Evolutionary conservation across 768 basidiomycete species (phyloP).

Genomic region (Chalciporus sphaerocephalus): DNA sequence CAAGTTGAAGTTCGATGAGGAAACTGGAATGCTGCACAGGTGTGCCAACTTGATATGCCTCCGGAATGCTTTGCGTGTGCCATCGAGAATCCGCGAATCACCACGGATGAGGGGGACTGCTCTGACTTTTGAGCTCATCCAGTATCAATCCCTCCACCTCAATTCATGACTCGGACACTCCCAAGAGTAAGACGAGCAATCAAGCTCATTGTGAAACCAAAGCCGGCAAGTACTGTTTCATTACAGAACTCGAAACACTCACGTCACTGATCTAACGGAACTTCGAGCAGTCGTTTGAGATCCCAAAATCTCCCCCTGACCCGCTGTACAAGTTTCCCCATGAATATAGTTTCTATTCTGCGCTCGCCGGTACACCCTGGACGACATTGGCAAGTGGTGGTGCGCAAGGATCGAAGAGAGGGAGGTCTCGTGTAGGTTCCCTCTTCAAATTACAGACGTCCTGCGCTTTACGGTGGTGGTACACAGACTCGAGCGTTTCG

Average conservation of each 20-base stretch:
- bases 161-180: constrained; percentile 11
- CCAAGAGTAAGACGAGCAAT: constrained; percentile 14
- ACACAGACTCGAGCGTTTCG: constrained; percentile 1
- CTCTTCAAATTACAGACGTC: background rate
- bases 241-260: background rate
- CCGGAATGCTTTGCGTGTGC: too few relatives aligned
- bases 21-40: too few relatives aligned
- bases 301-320: constrained; percentile 24
- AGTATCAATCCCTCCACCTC: background rate
- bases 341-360: constrained; percentile 23
- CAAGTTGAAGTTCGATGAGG: too few relatives aligned
- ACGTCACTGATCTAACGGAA: background rate
- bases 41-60: too few relatives aligned
- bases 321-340: constrained; percentile 25
- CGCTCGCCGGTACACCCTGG: constrained; percentile 20
- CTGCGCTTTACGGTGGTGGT: too few relatives aligned
- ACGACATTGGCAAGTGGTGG: background rate
- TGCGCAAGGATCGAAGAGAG: background rate
- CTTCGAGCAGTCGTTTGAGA: constrained; percentile 21
- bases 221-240: constrained; percentile 22
- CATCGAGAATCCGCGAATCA: background rate
- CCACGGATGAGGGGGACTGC: background rate
- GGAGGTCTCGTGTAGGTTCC: background rate
- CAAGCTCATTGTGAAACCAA: constrained; percentile 27
- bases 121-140: background rate